Base-by-base conservation (phyloP, 352 stramenopile genomes). In the Aphanomyces astaci region DNA sequence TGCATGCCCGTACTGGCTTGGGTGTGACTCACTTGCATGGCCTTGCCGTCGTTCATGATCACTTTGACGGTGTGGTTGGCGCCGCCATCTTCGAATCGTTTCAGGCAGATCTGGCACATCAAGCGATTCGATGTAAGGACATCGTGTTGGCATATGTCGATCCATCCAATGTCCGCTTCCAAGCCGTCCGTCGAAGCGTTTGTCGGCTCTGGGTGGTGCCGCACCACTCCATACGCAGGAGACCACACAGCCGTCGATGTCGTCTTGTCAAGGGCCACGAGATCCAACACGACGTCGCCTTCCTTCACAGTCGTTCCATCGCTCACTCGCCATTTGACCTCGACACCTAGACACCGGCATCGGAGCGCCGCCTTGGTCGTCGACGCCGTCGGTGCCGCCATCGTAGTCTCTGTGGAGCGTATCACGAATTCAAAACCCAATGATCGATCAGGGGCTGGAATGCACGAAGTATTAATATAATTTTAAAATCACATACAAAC, bases 41-140 rank as follows among this genome's bases (percentile, higher is more conserved):
- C 49, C 22, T 51, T 43, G 15, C 62, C 62, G 15, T 68, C 39
- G 17, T 51, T 40, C 24, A 68, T 11, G 27, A 68, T 68, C 5
- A 68, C 62, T 45, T 68, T 68, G 28, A 68, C 62, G 22, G 62
- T 68, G 11, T 68, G 51, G 13, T 39, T 19, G 25, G 51, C 51
- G 19, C 51, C 45, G 4, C 27, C 24, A 31, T 51, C 45, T 31
- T 68, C 62, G 1, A 68, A 51, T 24, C 55, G 56, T 43, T n/a
- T 25, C 45, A 68, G 56, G 33, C 62, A 68, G 25, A 68, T 33
- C 5, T 59, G 39, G 36, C 62, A 68, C 10, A 51, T 25, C 36
- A 15, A 43, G 15, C 36, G 36, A 57, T 68, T 46, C 13, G 28
- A 25, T 28, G 32, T 27, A 27, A 68, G 19, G 13, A 68, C 28